These are phyloP conservation scores for Penicillium corylophilum DNA, from an alignment of 2,329 filamentous ascomycete species.

Conservation along the genomic window DNA sequence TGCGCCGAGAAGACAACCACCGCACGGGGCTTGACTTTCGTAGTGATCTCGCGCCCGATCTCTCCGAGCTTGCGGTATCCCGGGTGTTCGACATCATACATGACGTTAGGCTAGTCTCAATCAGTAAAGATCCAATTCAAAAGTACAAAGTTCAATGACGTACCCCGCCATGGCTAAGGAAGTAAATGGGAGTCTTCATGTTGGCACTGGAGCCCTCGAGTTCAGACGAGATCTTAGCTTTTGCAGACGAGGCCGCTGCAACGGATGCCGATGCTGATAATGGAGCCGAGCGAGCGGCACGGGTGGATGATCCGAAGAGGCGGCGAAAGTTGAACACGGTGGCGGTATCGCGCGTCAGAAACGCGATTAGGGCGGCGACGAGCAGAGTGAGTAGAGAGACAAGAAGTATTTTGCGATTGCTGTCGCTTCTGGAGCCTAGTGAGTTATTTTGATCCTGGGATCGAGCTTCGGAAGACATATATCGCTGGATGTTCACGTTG, in stretches of 20 bases:
- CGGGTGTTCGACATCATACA: slow-evolving; percentile 67
- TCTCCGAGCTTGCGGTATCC: slow-evolving; percentile 63
- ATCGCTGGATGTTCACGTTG: slow-evolving; percentile 1
- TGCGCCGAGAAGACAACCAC: slow-evolving; percentile 76
- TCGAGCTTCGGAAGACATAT: slow-evolving; percentile 24
- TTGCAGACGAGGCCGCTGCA: background rate
- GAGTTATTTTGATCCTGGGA: background rate
- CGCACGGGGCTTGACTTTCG: slow-evolving; percentile 67
- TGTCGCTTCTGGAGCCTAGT: slow-evolving; percentile 4
- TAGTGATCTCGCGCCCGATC: slow-evolving; percentile 69
- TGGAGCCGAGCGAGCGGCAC: slow-evolving; percentile 5
- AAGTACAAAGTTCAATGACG: slow-evolving; percentile 12
- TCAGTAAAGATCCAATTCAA: background rate
- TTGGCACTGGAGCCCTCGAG: slow-evolving; percentile 3
- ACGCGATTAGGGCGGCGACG: slow-evolving; percentile 21
- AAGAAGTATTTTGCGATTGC: slow-evolving; percentile 11
- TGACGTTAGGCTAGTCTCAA: slow-evolving; percentile 55
- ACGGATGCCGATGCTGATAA: slow-evolving; percentile 1
- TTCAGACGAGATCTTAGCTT: background rate
- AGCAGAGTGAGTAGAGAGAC: slow-evolving; percentile 20
- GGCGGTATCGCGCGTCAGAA: slow-evolving; percentile 20
- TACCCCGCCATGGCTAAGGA: slow-evolving; percentile 52
- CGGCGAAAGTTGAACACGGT: slow-evolving; percentile 31
- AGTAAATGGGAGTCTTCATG: slow-evolving; percentile 52
- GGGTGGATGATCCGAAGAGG: slow-evolving; percentile 19